Evolutionary conservation across 2,329 filamentous ascomycete genomes (phyloP).

Genomic region (Cordyceps farinosa): DNA sequence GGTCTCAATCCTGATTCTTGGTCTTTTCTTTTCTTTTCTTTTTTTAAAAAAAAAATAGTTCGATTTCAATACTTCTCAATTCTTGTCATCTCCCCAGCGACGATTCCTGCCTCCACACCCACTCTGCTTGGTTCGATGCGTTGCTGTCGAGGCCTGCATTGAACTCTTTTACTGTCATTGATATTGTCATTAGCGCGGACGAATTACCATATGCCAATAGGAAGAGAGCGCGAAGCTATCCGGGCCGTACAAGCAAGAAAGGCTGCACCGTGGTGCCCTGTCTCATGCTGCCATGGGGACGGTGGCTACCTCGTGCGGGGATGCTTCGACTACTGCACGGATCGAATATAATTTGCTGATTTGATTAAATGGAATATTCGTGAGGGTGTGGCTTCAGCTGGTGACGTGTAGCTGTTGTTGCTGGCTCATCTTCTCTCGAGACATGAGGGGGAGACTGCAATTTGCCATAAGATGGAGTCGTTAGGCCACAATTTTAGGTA

Average conservation of each 20-base stretch:
- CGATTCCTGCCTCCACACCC: not conserved
- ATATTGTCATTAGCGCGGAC: not conserved
- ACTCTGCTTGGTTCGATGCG: not conserved
- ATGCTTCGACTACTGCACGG: not conserved
- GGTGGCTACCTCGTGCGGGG: not conserved
- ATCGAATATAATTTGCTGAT: not conserved
- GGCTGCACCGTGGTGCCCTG: not conserved
- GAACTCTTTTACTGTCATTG: not conserved
- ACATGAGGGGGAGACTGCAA: not conserved
- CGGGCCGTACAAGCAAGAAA: not conserved
- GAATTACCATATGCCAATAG: not conserved
- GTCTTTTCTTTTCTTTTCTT: not conserved
- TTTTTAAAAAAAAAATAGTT: too few relatives aligned
- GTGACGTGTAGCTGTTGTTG: not conserved
- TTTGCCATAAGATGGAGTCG: not conserved
- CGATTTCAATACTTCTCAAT: not conserved
- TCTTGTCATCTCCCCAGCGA: not conserved
- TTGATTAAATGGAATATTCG: not conserved
- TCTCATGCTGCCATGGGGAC: not conserved
- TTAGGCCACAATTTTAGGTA: slow-evolving; percentile 1
- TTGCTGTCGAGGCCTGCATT: not conserved
- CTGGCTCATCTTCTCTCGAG: not conserved
- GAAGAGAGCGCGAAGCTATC: not conserved
- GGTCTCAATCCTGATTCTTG: too few relatives aligned
- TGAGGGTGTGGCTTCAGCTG: not conserved